Evolutionary conservation across 2,329 filamentous ascomycete genomes (phyloP).

Genomic region (Colletotrichum lindemuthianum): DNA sequence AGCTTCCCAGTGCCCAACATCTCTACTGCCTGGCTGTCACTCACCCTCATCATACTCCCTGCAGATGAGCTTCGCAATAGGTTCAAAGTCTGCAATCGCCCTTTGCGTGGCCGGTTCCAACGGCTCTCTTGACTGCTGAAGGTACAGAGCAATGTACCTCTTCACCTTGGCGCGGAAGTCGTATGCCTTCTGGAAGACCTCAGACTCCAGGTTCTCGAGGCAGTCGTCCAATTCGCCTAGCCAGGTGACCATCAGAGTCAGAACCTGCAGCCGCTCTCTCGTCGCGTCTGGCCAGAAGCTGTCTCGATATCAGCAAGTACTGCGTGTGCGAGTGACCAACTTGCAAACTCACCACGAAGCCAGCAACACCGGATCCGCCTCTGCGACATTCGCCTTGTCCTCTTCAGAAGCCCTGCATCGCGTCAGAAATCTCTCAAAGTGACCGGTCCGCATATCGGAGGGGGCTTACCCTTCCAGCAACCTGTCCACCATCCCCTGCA

Average conservation of each 20-base stretch:
- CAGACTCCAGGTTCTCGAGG: slow-evolving; percentile 29
- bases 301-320: neutral
- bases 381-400: slow-evolving; percentile 14
- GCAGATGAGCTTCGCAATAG: slow-evolving; percentile 22
- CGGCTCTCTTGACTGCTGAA: slow-evolving; percentile 11
- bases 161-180: slow-evolving; percentile 23
- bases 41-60: slow-evolving; percentile 22
- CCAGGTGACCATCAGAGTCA: slow-evolving; percentile 32
- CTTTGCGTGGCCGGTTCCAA: neutral
- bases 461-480: slow-evolving; percentile 15
- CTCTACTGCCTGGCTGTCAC: neutral
- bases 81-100: slow-evolving; percentile 15
- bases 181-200: slow-evolving; percentile 10
- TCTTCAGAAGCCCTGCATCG: neutral
- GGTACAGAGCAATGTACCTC: slow-evolving; percentile 23
- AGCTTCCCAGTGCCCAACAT: neutral
- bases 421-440: neutral
- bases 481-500: slow-evolving; percentile 13
- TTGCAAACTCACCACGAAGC: slow-evolving; percentile 19
- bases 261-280: slow-evolving; percentile 7
- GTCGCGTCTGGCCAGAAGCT: slow-evolving; percentile 30
- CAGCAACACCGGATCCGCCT: slow-evolving; percentile 31
- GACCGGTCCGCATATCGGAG: neutral
- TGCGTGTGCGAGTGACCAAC: neutral
- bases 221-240: slow-evolving; percentile 33